phyloP scores from a whole-genome alignment of 345 rosid species.

The Anastatica hierochuntica region DNA sequence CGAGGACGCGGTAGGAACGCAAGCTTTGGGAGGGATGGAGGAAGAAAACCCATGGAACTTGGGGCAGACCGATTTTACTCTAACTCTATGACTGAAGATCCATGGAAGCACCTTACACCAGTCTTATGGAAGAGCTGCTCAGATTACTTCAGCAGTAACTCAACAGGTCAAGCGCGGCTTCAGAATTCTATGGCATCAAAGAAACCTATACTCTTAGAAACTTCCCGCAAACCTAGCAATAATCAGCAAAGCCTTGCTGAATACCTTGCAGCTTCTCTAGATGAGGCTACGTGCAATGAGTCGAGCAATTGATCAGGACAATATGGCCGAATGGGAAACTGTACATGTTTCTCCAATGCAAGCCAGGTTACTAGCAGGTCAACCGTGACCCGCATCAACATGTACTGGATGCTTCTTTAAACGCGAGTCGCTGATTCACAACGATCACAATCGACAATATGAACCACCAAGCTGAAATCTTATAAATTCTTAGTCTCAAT shows the following conservation, averaged over 20 bases:
- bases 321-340: not conserved
- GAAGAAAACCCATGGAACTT: constrained; percentile 27
- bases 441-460: too few species aligned
- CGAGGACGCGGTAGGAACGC: constrained; percentile 24
- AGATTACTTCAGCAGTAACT: constrained; percentile 22
- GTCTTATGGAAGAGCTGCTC: constrained; percentile 40
- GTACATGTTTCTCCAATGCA: too few species aligned
- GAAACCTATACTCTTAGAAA: constrained; percentile 32
- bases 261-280: constrained; percentile 67
- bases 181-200: constrained; percentile 44
- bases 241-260: constrained; percentile 65
- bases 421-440: too few species aligned
- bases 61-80: constrained; percentile 43
- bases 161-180: constrained; percentile 42
- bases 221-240: constrained; percentile 30
- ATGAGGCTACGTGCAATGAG: constrained; percentile 38
- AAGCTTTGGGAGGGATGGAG: constrained; percentile 34
- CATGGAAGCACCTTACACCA: constrained; percentile 62
- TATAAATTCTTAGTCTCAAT: too few species aligned
- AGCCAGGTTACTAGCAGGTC: too few species aligned
- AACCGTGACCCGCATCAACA: too few species aligned
- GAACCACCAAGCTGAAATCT: too few species aligned
- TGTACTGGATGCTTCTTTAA: too few species aligned
- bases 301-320: constrained; percentile 21
- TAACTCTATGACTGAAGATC: constrained; percentile 74